Base-by-base conservation (phyloP, 192 early-diverging fungal genomes). In the Podila minutissima region DNA sequence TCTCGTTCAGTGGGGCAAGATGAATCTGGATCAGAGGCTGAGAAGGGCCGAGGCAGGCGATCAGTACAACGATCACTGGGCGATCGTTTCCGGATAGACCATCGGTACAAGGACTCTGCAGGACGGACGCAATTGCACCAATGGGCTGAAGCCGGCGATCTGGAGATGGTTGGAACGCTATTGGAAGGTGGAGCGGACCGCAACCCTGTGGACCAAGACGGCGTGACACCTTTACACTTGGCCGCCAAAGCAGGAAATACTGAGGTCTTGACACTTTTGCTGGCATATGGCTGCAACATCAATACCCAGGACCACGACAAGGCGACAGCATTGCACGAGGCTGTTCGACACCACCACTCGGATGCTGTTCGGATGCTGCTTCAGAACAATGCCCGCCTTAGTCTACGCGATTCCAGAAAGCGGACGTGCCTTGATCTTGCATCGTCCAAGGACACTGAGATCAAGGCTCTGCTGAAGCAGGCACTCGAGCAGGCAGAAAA, bases 81-180 rank as follows among this genome's bases (percentile, higher is more conserved):
- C 17, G 83, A 82, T 51, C 70, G 78, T 13, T 71, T 74, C 38
- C 67, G 83, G 41, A 72, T 88, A 11, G 89, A 90, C 59, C 86
- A 83, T 50, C 60, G 75, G 17, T 83, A 70, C 53, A 86, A 84
- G 46, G 93, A 94, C 64, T 87, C 88, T 11, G 81, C 82, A 20
- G 92, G 92, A 24, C 89, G 91, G 41, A 89, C 92, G 10, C 90
- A 93, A 37, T 70, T 93, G 24, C 91, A 92, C 74, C 84, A 88
- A 32, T 90, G 89, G 64, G 85, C 90, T 19, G 86, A 85, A 35
- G 83, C 86, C 3, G 92, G 92, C 13, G 89, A 93, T 59, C 68
- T 87, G 31, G 85, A 84, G 46, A 82, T 85, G 60, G 86, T 89
- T 9, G 71, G 85, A 2, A 82, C 64, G 20, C 71, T 93, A 2